These are phyloP conservation scores for Podaxis rugospora DNA, from an alignment of 768 basidiomycete genomes.

Conservation along the genomic window DNA sequence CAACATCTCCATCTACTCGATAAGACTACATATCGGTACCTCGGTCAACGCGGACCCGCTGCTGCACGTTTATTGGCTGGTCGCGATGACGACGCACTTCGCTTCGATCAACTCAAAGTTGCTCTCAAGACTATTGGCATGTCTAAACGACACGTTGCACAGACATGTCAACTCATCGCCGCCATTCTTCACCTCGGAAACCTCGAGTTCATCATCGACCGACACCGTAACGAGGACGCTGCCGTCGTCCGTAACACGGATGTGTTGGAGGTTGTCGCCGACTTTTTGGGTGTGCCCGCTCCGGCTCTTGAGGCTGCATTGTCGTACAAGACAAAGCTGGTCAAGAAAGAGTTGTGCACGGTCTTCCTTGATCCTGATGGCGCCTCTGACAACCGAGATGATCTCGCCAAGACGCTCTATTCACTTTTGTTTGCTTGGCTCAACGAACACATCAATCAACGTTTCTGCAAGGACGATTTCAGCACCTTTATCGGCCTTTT, in stretches of 20 bases:
- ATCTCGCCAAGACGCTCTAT: slow-evolving; percentile 90
- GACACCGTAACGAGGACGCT: slow-evolving; percentile 82
- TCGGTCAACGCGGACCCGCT: slow-evolving; percentile 61
- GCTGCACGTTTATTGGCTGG: slow-evolving; percentile 38
- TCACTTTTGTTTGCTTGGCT: slow-evolving; percentile 95
- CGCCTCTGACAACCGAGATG: slow-evolving; percentile 89
- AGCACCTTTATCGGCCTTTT: slow-evolving; percentile 89
- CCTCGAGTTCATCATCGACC: slow-evolving; percentile 85
- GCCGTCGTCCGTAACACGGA: slow-evolving; percentile 89
- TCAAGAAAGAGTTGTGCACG: slow-evolving; percentile 96
- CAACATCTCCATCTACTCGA: slow-evolving; percentile 83
- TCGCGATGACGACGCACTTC: slow-evolving; percentile 75
- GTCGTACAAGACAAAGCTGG: slow-evolving; percentile 87
- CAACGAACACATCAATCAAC: slow-evolving; percentile 94
- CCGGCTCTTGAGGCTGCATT: slow-evolving; percentile 72
- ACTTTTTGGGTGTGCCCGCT: slow-evolving; percentile 83
- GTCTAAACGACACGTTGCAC: slow-evolving; percentile 92
- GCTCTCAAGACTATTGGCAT: slow-evolving; percentile 92
- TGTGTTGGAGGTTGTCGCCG: slow-evolving; percentile 76
- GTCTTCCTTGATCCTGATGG: slow-evolving; percentile 94
- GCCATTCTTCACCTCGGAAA: slow-evolving; percentile 97
- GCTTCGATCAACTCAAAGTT: slow-evolving; percentile 92
- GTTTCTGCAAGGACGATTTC: slow-evolving; percentile 91
- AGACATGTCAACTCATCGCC: slow-evolving; percentile 91
- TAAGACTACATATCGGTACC: slow-evolving; percentile 79